Evolutionary conservation across 1,139 yeast genomes (phyloP).

Genomic region (Debaryomyces fabryi): DNA sequence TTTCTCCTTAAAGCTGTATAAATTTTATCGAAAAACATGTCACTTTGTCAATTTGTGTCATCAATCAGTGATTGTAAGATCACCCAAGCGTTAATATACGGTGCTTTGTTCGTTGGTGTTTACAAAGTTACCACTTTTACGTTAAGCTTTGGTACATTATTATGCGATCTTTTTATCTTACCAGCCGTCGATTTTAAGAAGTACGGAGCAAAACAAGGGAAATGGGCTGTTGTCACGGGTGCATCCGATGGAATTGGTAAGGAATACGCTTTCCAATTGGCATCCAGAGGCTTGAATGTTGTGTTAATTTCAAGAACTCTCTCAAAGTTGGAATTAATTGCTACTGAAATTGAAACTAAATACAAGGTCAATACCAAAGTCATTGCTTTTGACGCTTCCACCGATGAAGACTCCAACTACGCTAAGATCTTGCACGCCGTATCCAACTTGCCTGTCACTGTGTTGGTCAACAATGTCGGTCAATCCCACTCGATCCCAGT

Average conservation of each 20-base stretch:
- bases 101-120: slow-evolving; percentile 53
- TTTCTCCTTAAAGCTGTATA: not conserved
- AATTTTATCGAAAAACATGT: slow-evolving; percentile 13
- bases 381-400: slow-evolving; percentile 79
- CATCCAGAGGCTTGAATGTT: slow-evolving; percentile 79
- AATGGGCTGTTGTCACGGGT: slow-evolving; percentile 95
- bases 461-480: slow-evolving; percentile 91
- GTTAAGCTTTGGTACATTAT: slow-evolving; percentile 43
- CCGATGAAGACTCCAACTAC: slow-evolving; percentile 58
- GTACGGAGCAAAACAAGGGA: slow-evolving; percentile 66
- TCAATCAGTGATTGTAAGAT: slow-evolving; percentile 21
- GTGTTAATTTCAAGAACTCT: slow-evolving; percentile 84
- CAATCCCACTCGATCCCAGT: slow-evolving; percentile 94
- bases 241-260: slow-evolving; percentile 98
- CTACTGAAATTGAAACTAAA: slow-evolving; percentile 63
- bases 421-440: slow-evolving; percentile 49
- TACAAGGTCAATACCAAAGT: slow-evolving; percentile 65
- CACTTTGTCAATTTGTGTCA: slow-evolving; percentile 18
- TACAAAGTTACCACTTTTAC: slow-evolving; percentile 45
- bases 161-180: slow-evolving; percentile 61
- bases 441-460: slow-evolving; percentile 59
- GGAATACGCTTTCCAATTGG: slow-evolving; percentile 85
- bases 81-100: slow-evolving; percentile 29
- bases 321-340: slow-evolving; percentile 68
- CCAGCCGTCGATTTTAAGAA: slow-evolving; percentile 64